Base-by-base conservation (phyloP, 306 rosid species). In the Dalbergia cochinchinensis region DNA sequence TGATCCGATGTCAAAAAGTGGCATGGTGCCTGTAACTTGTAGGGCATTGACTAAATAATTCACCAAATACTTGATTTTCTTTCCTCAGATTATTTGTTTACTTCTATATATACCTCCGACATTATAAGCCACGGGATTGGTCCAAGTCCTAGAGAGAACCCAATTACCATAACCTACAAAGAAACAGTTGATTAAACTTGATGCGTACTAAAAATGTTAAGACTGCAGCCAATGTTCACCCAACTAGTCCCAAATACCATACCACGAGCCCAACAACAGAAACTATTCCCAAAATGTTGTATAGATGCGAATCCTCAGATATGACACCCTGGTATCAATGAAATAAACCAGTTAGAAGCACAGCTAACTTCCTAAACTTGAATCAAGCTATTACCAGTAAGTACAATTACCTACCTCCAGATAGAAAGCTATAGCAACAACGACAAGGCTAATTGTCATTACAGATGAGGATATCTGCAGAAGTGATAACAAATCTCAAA, bases 61-160 rank as follows among this genome's bases (percentile, higher is more conserved):
- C 71, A 22, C 47, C 65, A 70, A 37, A 55, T 4, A 62, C 61
- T 22, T 22, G 48, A 60, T 72, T 34, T 64, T 77, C 69, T 35
- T 63, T 64, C 62, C 16, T 74, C 45, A 19, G 47, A 53, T 33
- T 19, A 59, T 59, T 41, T 34, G 34, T 58, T 59, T 51, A 48
- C 35, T 60, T 83, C 19, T 59, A 15, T 78, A 69, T 84, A 69
- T 84, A 91, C 98, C 98, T 93, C 97, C 47, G 98, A 87, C 98
- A 93, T 93, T 83, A 93, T 93, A 67, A 93, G 64, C 98, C 98
- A 93, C 20, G 98, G 98, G 85, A 93, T 89, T 53, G 98, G 90
- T 77, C 98, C 98, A 7, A 93, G 85, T 37, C 98, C 98, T 20
- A 93, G 84, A 78, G 97, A 91, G 89, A 85, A 93, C 35, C 87